Evolutionary conservation across 257 asterid genomes (phyloP).

Genomic region (Gentiana dahurica): DNA sequence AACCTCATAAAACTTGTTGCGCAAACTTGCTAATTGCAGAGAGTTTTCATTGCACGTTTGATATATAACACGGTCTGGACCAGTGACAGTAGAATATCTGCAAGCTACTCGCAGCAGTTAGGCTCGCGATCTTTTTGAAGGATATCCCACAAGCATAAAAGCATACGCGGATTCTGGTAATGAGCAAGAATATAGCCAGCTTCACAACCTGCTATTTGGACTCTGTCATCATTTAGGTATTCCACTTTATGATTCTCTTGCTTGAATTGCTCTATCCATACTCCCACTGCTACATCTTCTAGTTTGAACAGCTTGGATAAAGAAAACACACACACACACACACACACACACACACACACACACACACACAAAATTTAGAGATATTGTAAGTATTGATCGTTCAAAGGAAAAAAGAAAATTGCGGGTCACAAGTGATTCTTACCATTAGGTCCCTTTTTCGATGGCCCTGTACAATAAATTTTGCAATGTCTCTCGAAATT

Average conservation of each 20-base stretch:
- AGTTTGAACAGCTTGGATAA: slow-evolving; percentile 63
- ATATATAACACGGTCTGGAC: too few species aligned
- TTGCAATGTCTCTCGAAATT: slow-evolving; percentile 74
- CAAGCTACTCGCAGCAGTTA: slow-evolving; percentile 56
- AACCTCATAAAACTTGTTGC: too few species aligned
- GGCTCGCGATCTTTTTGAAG: slow-evolving; percentile 60
- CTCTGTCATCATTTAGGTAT: slow-evolving; percentile 46
- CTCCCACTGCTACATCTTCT: slow-evolving; percentile 96
- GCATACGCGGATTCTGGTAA: slow-evolving; percentile 76
- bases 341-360: neutral
- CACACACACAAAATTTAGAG: neutral
- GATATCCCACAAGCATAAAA: slow-evolving; percentile 81
- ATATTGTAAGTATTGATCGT: neutral
- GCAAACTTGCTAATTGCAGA: too few species aligned
- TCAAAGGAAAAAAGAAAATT: neutral
- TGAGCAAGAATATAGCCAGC: slow-evolving; percentile 74
- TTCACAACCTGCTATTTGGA: slow-evolving; percentile 74
- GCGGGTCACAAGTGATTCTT: slow-evolving; percentile 2
- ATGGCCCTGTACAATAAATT: slow-evolving; percentile 72
- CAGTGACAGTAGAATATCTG: neutral
- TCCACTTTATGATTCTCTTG: slow-evolving; percentile 34
- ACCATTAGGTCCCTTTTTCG: slow-evolving; percentile 58
- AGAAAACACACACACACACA: neutral
- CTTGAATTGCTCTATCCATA: slow-evolving; percentile 69
- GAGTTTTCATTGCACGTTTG: too few species aligned